Evolutionary conservation across 2,329 filamentous ascomycete species (phyloP).

Genomic region (Mycogone perniciosa): DNA sequence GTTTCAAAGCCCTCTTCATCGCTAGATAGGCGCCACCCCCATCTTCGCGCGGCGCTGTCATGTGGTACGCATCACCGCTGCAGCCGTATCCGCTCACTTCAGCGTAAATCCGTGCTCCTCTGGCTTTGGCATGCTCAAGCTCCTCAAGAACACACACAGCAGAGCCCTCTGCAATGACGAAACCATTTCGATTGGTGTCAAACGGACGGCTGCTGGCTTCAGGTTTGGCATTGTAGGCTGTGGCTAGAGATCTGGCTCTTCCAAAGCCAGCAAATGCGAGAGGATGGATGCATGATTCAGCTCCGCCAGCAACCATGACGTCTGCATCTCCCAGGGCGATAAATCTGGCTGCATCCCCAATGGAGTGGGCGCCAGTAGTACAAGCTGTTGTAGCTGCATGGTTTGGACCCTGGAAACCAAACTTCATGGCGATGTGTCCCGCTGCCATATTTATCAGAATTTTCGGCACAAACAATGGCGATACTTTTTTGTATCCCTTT

Average conservation of each 20-base stretch:
- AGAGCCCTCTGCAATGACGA: conserved; percentile 89
- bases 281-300: conserved; percentile 93
- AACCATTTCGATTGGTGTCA: conserved; percentile 71
- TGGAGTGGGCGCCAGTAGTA: conserved; percentile 89
- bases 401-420: conserved; percentile 85
- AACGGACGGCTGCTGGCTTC: conserved; percentile 75
- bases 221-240: conserved; percentile 69
- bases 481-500: conserved; percentile 87
- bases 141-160: conserved; percentile 86
- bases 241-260: conserved; percentile 77
- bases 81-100: conserved; percentile 85
- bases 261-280: conserved; percentile 89
- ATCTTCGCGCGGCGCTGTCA: conserved; percentile 81
- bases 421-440: conserved; percentile 88
- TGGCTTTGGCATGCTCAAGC: conserved; percentile 73
- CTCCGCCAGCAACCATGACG: conserved; percentile 92
- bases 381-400: conserved; percentile 92
- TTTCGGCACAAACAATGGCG: conserved; percentile 86
- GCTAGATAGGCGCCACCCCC: conserved; percentile 75
- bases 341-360: conserved; percentile 89
- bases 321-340: conserved; percentile 87
- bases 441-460: conserved; percentile 93
- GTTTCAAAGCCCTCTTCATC: conserved; percentile 76
- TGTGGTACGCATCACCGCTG: conserved; percentile 85
- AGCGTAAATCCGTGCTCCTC: conserved; percentile 79